Evolutionary conservation across 768 basidiomycete genomes (phyloP), one percentile per base, ranked within the genome.

Genomic region (Strobilomyces confusus): DNA sequence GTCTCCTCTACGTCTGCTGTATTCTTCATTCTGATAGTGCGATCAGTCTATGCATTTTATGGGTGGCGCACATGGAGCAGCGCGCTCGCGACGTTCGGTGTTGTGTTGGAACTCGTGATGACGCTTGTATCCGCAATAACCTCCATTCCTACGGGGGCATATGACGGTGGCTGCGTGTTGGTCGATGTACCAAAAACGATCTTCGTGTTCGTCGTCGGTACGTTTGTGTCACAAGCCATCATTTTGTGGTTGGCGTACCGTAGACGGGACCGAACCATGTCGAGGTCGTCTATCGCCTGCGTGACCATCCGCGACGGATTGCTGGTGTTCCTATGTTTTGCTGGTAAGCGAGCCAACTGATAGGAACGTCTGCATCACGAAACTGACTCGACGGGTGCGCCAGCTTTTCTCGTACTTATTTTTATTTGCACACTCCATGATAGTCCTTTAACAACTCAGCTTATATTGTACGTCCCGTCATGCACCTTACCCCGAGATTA

Each of bases 231-330:
- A 1, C 63, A 63, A 43, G 13, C 32, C 15, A 22, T 57, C 14
- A 55, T 68, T 33, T 3, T 68, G 20, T 57, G 49, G 55, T 30
- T 67, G 44, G 51, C 56, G 9, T 63, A 41, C 42, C 58, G 52
- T 40, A 63, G 58, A 37, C 57, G 53, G 26, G 20, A 51, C 9
- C 47, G 17, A 4, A 26, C 20, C 22, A n/a, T 12, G 47, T 14
- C 26, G 6, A 54, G 51, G 30, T 13, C 30, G 9, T 44, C 43
- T 8, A 36, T 61, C 19, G 54, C 53, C 12, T 64, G 54, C 13
- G 32, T 63, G 1, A 67, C 66, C 15, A 63, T 66, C 19, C 56
- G 66, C 1, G 65, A 66, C 25, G 61, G 65, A 30, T 4, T 59
- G 3, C 1, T 59, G 1, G 56, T 52, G 12, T 66, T 68, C 9